Evolutionary conservation across 768 basidiomycete species (phyloP).

Genomic region (Mycena albidolilacea): DNA sequence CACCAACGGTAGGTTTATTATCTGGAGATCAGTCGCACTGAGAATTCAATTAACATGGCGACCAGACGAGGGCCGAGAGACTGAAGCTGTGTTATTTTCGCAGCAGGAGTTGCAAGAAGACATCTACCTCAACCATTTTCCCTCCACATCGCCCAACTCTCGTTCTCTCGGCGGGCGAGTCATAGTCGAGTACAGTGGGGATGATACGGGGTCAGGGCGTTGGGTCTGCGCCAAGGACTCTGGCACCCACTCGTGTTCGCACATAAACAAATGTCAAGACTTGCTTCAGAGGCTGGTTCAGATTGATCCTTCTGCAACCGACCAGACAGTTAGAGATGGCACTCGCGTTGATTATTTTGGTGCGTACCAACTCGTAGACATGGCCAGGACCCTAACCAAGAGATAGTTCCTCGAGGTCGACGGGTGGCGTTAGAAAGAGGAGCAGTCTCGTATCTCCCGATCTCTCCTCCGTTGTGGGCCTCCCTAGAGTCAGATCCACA

Average conservation of each 20-base stretch:
- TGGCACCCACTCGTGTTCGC: background rate
- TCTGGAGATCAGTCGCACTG: background rate
- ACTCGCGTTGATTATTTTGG: slow-evolving; percentile 6
- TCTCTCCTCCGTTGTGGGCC: slow-evolving; percentile 29
- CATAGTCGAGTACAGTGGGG: slow-evolving; percentile 15
- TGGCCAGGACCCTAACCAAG: background rate
- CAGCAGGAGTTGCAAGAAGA: slow-evolving; percentile 10
- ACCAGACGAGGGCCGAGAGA: background rate
- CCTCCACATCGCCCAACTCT: slow-evolving; percentile 1
- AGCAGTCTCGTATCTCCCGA: slow-evolving; percentile 28
- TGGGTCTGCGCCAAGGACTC: slow-evolving; percentile 22
- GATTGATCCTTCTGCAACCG: slow-evolving; percentile 11
- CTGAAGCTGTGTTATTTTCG: slow-evolving; percentile 9
- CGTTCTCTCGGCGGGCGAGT: background rate
- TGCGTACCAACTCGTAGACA: background rate
- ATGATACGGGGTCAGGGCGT: background rate
- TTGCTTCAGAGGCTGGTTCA: slow-evolving; percentile 22
- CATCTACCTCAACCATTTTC: slow-evolving; percentile 18
- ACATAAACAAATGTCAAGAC: background rate
- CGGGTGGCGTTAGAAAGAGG: background rate
- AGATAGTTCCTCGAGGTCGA: slow-evolving; percentile 1
- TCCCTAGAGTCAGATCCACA: slow-evolving; percentile 8
- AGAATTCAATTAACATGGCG: background rate
- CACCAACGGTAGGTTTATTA: background rate
- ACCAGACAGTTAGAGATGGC: slow-evolving; percentile 4